A percentile compares a stretch with the other conserved stretches of the same genome.
Evolutionary conservation across 345 rosid genomes (phyloP).

Genomic region (Aethionema arabicum): DNA sequence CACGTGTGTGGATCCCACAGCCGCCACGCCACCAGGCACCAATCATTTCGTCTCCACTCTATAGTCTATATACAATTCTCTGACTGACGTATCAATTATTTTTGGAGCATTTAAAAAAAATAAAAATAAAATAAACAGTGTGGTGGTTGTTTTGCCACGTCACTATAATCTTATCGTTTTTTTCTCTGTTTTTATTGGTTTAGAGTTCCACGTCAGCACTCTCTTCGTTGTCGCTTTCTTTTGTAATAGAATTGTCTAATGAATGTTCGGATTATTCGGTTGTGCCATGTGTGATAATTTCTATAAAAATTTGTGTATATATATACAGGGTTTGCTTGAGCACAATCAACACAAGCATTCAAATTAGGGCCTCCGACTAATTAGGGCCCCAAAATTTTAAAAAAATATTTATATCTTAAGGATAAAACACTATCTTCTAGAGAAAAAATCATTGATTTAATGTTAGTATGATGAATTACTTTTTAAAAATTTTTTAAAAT

Average conservation of each 20-base stretch:
- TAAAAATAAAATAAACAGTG: slow-evolving; percentile 3
- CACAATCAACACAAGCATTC: no score
- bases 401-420: no score
- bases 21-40: slow-evolving; percentile 8
- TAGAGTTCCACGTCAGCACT: slow-evolving; percentile 9
- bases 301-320: background rate
- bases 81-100: slow-evolving; percentile 18
- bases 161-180: slow-evolving; percentile 22
- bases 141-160: slow-evolving; percentile 33
- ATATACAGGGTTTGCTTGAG: no score
- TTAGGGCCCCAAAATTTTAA: no score
- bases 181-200: slow-evolving; percentile 23
- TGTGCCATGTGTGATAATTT: background rate
- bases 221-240: slow-evolving; percentile 18
- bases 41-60: slow-evolving; percentile 26
- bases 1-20: slow-evolving; percentile 28
- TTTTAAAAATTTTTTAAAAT: no score
- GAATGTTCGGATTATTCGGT: background rate
- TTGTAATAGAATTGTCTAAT: slow-evolving; percentile 4
- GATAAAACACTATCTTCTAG: no score
- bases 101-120: no score
- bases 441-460: no score
- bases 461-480: no score
- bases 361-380: no score
- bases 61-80: slow-evolving; percentile 11